Conservation (phyloP, 768 basidiomycete genomes). For the Lanmaoa rubissima region DNA sequence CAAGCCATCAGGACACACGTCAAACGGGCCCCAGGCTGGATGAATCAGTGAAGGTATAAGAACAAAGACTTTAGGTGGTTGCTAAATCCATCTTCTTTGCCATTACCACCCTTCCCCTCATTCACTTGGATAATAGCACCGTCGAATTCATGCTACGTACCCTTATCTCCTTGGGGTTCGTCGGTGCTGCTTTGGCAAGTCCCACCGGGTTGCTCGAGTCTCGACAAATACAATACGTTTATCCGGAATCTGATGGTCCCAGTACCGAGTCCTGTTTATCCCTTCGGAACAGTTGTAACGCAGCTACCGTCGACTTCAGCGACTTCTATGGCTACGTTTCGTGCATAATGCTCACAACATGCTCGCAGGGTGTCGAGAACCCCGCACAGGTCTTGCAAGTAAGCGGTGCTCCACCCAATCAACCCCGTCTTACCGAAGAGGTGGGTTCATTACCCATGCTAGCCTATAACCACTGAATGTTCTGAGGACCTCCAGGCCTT, state of each 20-base stretch:
- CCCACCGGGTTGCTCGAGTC: slow-evolving; percentile 4
- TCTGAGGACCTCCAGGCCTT: slow-evolving; percentile 11
- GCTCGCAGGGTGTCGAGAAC: not conserved
- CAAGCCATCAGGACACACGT: no score
- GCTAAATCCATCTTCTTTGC: not conserved
- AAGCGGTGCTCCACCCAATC: slow-evolving; percentile 13
- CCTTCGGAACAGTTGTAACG: slow-evolving; percentile 21
- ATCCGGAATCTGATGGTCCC: slow-evolving; percentile 2
- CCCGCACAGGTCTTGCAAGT: slow-evolving; percentile 8
- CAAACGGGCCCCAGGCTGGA: no score
- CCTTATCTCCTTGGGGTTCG: not conserved
- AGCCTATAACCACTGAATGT: not conserved
- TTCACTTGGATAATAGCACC: not conserved
- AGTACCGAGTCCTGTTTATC: slow-evolving; percentile 10
- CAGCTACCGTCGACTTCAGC: slow-evolving; percentile 12
- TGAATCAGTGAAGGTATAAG: not conserved
- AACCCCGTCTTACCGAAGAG: slow-evolving; percentile 16
- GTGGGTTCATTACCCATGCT: not conserved
- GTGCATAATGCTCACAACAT: slow-evolving; percentile 22
- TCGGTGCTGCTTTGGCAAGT: slow-evolving; percentile 4
- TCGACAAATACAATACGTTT: slow-evolving; percentile 10
- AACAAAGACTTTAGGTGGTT: not conserved
- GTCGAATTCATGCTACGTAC: not conserved
- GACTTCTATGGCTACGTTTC: slow-evolving; percentile 21
- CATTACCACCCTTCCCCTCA: not conserved